Percentiles rank a stretch among this genome's conserved stretches.
These are phyloP conservation scores for Reutealis trisperma DNA, from an alignment of 345 rosid species.

Conservation along the genomic window DNA sequence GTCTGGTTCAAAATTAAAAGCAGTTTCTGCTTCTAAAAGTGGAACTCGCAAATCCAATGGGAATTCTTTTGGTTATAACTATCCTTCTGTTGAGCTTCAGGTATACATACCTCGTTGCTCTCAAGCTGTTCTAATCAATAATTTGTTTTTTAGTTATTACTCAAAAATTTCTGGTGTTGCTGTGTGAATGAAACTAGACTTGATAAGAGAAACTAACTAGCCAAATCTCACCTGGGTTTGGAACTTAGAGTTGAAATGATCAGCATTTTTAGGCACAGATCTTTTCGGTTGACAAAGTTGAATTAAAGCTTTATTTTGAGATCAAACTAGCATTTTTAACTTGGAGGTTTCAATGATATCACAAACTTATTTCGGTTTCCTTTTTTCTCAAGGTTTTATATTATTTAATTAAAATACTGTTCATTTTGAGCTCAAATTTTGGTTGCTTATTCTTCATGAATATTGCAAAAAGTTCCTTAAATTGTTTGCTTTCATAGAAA, in stretches of 20 bases:
- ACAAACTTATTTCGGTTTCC: neutral
- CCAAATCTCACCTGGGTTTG: neutral
- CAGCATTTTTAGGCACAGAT: neutral
- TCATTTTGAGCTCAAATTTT: neutral
- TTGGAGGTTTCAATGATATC: neutral
- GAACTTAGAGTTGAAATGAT: neutral
- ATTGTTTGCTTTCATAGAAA: neutral
- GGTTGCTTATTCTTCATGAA: neutral
- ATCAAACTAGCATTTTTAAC: neutral
- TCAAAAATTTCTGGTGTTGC: neutral
- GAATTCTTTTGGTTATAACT: slow-evolving; percentile 43
- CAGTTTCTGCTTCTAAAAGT: slow-evolving; percentile 43
- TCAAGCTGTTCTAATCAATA: neutral
- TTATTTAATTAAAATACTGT: neutral
- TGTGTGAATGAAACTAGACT: neutral
- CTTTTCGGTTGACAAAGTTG: neutral
- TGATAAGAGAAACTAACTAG: neutral
- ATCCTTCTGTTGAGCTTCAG: slow-evolving; percentile 52
- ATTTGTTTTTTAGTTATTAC: neutral
- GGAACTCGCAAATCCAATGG: slow-evolving; percentile 38
- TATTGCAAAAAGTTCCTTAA: neutral
- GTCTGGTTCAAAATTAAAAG: slow-evolving; percentile 24
- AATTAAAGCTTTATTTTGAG: neutral
- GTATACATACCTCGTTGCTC: slow-evolving; percentile 30
- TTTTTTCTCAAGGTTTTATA: neutral